Evolutionary conservation across 345 rosid genomes (phyloP).

Genomic region (Draba incana): DNA sequence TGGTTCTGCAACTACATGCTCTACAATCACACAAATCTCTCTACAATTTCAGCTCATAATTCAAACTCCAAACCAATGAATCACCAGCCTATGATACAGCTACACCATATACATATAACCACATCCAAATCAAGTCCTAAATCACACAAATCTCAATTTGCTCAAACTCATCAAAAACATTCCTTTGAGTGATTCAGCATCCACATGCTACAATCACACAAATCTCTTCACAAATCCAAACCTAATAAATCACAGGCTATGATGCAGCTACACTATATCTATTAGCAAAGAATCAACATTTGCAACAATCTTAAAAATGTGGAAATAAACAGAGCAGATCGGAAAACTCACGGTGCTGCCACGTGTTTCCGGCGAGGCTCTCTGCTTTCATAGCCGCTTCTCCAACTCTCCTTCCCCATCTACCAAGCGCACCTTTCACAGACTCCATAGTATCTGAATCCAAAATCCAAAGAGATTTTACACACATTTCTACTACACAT

Average conservation of each 20-base stretch:
- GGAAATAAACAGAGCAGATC: neutral
- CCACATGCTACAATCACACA: neutral
- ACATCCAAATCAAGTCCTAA: neutral
- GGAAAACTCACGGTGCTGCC: slow-evolving; percentile 43
- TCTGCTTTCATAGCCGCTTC: slow-evolving; percentile 64
- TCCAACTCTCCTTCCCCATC: slow-evolving; percentile 59
- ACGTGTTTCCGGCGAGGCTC: slow-evolving; percentile 62
- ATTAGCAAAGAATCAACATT: too few relatives aligned
- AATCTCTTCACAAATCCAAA: slow-evolving; percentile 1
- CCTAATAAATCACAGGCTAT: neutral
- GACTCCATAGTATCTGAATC: slow-evolving; percentile 49
- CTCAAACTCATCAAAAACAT: neutral
- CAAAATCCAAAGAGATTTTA: slow-evolving; percentile 9
- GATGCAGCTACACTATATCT: neutral
- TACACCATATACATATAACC: neutral
- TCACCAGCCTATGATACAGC: neutral
- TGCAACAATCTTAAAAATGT: neutral
- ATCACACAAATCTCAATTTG: too few relatives aligned
- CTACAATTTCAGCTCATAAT: neutral
- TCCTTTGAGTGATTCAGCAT: too few relatives aligned
- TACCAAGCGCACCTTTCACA: slow-evolving; percentile 55
- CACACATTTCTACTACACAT: neutral
- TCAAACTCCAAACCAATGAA: neutral
- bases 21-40: neutral
- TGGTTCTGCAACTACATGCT: neutral